Percentiles rank a stretch among this genome's conserved stretches.
These are phyloP conservation scores for Amborella trichopoda DNA, from an alignment of 164 flowering plant species.

Conservation along the genomic window DNA sequence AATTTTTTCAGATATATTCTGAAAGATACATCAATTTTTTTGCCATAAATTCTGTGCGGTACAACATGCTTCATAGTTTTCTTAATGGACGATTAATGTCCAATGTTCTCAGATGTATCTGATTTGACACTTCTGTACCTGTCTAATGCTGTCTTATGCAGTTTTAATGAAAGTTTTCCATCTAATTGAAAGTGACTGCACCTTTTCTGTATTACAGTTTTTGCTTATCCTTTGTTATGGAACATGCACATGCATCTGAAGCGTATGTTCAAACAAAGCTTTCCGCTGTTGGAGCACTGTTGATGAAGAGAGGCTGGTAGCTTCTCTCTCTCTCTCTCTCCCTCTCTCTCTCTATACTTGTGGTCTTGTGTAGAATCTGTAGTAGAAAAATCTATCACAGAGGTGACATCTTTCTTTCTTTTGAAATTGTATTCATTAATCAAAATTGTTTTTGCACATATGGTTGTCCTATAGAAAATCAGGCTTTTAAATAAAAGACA, in stretches of 20 bases:
- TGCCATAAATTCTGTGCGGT: neutral
- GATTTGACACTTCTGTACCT: neutral
- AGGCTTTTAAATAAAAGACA: neutral
- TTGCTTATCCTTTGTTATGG: slow-evolving; percentile 60
- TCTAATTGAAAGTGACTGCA: neutral
- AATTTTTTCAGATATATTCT: too few species aligned
- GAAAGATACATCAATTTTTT: neutral
- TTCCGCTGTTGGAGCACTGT: slow-evolving; percentile 90
- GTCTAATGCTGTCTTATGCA: neutral
- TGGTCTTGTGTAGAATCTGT: neutral
- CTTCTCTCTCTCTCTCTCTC: slow-evolving; percentile 3
- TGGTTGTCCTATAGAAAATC: neutral
- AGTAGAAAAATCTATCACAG: too few species aligned
- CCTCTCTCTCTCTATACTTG: neutral
- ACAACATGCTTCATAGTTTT: neutral
- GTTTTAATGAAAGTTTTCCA: neutral
- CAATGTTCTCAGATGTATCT: neutral
- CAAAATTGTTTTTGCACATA: neutral
- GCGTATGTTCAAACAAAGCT: slow-evolving; percentile 84
- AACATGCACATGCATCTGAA: slow-evolving; percentile 66
- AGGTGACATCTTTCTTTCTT: too few species aligned
- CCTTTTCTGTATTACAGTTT: slow-evolving; percentile 35
- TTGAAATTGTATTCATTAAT: too few species aligned
- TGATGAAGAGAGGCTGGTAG: slow-evolving; percentile 94
- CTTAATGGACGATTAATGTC: neutral